These are phyloP conservation scores for Leucoagaricus sp. DNA, from an alignment of 1,284 basidiomycete species.

Conservation along the genomic window DNA sequence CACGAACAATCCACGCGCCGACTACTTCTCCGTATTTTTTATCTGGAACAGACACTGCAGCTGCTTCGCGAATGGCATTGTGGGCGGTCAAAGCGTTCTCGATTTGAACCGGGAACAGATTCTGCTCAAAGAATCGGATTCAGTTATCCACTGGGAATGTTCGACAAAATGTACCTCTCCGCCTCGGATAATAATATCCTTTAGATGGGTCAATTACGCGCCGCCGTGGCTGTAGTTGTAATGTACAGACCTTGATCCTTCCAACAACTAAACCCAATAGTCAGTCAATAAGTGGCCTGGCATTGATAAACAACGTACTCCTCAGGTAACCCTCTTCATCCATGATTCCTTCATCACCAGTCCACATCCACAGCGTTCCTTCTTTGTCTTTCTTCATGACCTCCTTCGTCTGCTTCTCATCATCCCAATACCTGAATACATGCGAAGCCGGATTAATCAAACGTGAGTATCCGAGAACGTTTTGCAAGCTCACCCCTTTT, in stretches of 20 bases:
- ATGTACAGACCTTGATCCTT: conserved; percentile 59
- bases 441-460: not conserved
- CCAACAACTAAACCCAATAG: conserved; percentile 61
- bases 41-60: conserved; percentile 77
- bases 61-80: conserved; percentile 68
- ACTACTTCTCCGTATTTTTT: conserved; percentile 74
- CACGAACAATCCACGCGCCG: conserved; percentile 72
- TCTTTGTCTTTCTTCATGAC: conserved; percentile 59
- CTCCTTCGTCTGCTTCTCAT: conserved; percentile 66
- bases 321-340: conserved; percentile 81
- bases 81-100: conserved; percentile 75
- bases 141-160: no score
- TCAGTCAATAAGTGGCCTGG: not conserved
- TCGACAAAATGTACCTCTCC: conserved; percentile 82
- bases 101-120: conserved; percentile 84
- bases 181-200: conserved; percentile 88
- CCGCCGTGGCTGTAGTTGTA: not conserved
- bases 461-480: not conserved
- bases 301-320: conserved; percentile 42
- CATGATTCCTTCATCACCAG: conserved; percentile 82
- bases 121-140: conserved; percentile 46
- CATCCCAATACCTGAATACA: conserved; percentile 74
- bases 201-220: not conserved
- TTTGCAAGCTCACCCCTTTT: conserved; percentile 61
- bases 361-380: conserved; percentile 79